Evolutionary conservation across 164 flowering plant genomes (phyloP), one percentile per base, ranked within the genome.

Genomic region (Vitis rotundifolia): DNA sequence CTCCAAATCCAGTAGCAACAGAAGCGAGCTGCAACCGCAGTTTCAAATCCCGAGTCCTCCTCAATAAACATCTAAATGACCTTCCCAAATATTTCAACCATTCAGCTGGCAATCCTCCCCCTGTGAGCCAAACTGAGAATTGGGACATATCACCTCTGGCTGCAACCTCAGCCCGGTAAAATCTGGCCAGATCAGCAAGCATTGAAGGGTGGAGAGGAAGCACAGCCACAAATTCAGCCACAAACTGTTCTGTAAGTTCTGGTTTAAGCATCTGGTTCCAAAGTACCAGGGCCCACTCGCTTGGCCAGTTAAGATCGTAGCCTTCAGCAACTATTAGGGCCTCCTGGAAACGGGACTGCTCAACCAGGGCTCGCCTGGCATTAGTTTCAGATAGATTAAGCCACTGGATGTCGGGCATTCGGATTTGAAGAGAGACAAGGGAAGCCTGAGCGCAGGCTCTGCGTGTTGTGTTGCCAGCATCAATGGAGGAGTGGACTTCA

Each of bases 181-280:
- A 93, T 69, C 78, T 87, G 18, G 99, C 95, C 44, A 96, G 79
- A 67, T 96, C 99, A 49, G 53, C 49, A 16, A 96, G 91, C 94
- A 91, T 93, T 37, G 94, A 80, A 3, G 92, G 78, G 59, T 89
- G 99, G 56, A 96, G 91, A 11, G 99, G 97, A 54, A 96, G 93
- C 64, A 93, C 98, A 8, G 93, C 88, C 52, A 96, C 98, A 83
- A 96, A 96, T 69, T 93, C 98, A 4, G 89, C 93, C 68, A 92
- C 89, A 80, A 96, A 93, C 61, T 84, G 88, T 73, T 96, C 94
- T 6, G 83, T 86, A 15, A 92, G 82, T 68, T 96, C 99, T 15
- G 99, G 99, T 66, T 89, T 92, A 52, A 92, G 86, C 99, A 96
- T 96, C 76, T 91, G 98, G 65, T 93, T 90, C 99, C 99, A 96